These are phyloP conservation scores for Stipa capillata DNA, from an alignment of 176 grass and related monocot species.

Conservation along the genomic window DNA sequence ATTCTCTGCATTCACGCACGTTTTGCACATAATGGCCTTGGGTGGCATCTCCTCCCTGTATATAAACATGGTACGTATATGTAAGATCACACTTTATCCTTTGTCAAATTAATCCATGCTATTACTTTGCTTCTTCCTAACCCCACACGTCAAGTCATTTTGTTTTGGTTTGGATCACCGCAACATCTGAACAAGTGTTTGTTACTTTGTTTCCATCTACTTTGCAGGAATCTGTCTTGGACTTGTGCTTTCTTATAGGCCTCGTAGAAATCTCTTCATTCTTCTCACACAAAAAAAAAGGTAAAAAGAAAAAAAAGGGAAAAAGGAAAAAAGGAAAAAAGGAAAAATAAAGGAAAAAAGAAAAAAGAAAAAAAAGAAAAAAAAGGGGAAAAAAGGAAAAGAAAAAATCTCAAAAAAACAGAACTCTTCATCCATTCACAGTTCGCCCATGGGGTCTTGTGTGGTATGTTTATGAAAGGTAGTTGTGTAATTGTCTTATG, in stretches of 20 bases:
- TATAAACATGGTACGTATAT: background rate
- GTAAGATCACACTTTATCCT: background rate
- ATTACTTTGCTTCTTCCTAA: background rate
- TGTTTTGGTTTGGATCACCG: background rate
- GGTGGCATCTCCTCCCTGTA: background rate
- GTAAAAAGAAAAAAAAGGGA: background rate
- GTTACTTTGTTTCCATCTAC: background rate
- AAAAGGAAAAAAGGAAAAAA: background rate
- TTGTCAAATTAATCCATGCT: background rate
- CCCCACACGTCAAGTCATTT: background rate
- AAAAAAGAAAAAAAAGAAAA: background rate
- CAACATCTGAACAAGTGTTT: background rate
- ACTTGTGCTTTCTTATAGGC: background rate
- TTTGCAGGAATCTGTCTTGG: background rate
- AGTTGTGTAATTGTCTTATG: background rate
- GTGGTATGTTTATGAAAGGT: background rate
- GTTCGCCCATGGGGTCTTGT: background rate
- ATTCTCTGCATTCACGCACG: background rate
- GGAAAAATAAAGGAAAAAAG: no score
- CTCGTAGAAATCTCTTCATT: background rate
- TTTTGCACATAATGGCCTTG: background rate
- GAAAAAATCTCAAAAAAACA: background rate
- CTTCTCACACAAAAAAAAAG: background rate
- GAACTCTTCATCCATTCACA: background rate
- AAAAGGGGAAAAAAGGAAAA: background rate